Base-by-base conservation (phyloP, 352 stramenopile genomes). In the Globisporangium polare region DNA sequence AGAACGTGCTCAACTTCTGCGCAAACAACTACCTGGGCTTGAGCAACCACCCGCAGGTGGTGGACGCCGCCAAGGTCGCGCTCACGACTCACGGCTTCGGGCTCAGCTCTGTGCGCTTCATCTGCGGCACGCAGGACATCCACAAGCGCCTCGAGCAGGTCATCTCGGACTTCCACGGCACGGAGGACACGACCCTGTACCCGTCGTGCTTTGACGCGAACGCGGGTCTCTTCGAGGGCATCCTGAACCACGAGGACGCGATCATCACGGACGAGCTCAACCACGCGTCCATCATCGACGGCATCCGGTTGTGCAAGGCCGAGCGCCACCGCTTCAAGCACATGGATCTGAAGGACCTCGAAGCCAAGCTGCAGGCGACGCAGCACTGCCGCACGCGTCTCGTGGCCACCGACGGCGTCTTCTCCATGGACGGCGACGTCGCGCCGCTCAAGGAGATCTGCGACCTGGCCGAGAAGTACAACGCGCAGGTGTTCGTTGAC, bases 141-240 rank as follows among this genome's bases (percentile, higher is more conserved):
- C 93, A 98, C 81, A 98, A 98, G 75, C 66, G 91, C 55, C 75
- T 98, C 9, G 93, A 98, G 61, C 26, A 57, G 17, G 72, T 76
- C 60, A 98, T 98, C 66, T 89, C 89, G 5, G 75, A 85, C n/a
- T 98, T 98, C 71, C 91, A 98, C 70, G 89, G 90, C 54, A 98
- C 86, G 10, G 93, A 98, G 53, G 93, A 97, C 67, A 95, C 89
- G 47, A 98, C 98, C 65, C 68, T 98, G 60, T 98, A 97, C 66
- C 86, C 94, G 42, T 96, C 83, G 39, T 98, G 91, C 81, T 98
- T 98, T 66, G 92, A 98, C 67, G 94, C 94, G 49, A 98, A 98
- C 69, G 94, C 89, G 7, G 89, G 90, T 22, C 75, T 98, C 35
- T 98, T 98, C 49, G 91, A 98, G 60, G 78, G 73, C 10, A 77